These are phyloP conservation scores for Lindgomyces ingoldianus DNA, from an alignment of 495 filamentous ascomycete genomes.

Conservation along the genomic window DNA sequence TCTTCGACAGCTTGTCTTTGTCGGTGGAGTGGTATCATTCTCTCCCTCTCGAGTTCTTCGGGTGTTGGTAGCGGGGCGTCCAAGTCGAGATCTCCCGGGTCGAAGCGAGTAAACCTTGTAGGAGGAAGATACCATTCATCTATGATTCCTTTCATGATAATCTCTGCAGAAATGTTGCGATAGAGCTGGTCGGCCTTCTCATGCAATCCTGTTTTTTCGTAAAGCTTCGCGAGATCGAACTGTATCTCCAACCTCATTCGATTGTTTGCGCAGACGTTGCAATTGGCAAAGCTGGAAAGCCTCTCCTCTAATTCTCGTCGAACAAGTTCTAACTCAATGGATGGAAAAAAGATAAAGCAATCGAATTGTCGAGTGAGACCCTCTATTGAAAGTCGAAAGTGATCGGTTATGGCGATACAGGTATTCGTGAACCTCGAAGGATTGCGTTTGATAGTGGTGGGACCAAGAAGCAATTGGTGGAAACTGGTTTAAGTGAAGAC, in stretches of 20 bases:
- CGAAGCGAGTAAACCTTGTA: conserved; percentile 1
- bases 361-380: background rate
- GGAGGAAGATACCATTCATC: conserved; percentile 5
- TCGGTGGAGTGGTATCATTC: background rate
- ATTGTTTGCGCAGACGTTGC: background rate
- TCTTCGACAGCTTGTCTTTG: conserved; percentile 1
- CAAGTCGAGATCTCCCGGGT: background rate
- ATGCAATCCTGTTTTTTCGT: conserved; percentile 1
- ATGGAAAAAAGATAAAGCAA: conserved; percentile 6
- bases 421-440: conserved; percentile 3
- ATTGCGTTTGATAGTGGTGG: background rate
- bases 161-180: conserved; percentile 2
- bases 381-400: conserved; percentile 5
- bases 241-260: background rate
- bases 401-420: background rate
- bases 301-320: background rate
- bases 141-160: conserved; percentile 1
- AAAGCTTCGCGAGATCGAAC: conserved; percentile 1
- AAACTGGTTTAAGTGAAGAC: conserved; percentile 1
- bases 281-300: background rate
- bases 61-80: background rate
- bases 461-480: background rate
- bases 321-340: background rate
- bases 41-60: background rate
- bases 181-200: conserved; percentile 2